phyloP scores from a whole-genome alignment of 1,284 basidiomycete species.

The Abortiporus biennis region DNA sequence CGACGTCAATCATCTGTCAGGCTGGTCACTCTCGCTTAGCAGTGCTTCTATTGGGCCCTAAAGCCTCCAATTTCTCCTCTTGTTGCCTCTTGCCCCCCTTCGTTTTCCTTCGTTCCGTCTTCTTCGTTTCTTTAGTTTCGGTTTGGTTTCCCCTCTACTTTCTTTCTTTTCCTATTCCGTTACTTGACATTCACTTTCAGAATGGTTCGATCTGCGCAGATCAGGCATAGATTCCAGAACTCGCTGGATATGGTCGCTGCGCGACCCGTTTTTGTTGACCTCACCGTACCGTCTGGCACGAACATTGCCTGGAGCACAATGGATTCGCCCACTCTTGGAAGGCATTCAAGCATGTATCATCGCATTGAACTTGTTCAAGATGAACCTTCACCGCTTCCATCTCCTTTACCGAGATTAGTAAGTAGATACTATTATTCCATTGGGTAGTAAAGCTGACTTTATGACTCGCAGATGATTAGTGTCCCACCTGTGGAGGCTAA shows the following conservation, averaged over 20 bases:
- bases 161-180: conserved; percentile 9
- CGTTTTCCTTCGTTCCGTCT: conserved; percentile 6
- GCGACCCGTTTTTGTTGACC: conserved; percentile 24
- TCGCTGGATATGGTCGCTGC: conserved; percentile 26
- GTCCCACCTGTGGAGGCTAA: background rate
- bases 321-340: conserved; percentile 19
- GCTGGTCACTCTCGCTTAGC: conserved; percentile 9
- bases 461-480: background rate
- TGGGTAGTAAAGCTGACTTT: too few species aligned
- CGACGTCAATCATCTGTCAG: conserved; percentile 16
- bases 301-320: conserved; percentile 26
- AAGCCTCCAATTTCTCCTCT: conserved; percentile 6
- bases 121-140: conserved; percentile 4
- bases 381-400: background rate
- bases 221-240: conserved; percentile 21
- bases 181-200: conserved; percentile 5
- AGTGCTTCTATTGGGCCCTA: conserved; percentile 8
- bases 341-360: conserved; percentile 6
- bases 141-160: background rate
- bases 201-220: conserved; percentile 17
- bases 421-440: too few species aligned
- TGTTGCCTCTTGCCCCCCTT: conserved; percentile 8
- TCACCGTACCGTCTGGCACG: conserved; percentile 20
- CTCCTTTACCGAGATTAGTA: conserved; percentile 2
- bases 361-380: background rate